Percentiles rank a stretch among this genome's conserved stretches.
Conservation (phyloP, 306 rosid species). For the Delonix regia region DNA sequence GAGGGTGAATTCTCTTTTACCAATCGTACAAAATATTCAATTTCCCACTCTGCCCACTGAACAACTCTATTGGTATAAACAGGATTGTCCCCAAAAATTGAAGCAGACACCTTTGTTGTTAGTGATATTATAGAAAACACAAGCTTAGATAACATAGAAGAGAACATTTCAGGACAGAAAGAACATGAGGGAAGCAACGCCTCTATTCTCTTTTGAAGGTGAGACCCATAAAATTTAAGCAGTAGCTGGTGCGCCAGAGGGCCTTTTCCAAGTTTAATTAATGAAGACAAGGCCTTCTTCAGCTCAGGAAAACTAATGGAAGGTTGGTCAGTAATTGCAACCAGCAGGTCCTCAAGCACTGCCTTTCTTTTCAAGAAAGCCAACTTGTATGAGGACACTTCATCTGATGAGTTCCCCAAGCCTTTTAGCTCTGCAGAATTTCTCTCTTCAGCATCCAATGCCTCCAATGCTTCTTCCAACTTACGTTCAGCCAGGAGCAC, state of each 20-base stretch:
- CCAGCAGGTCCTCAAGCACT: conserved; percentile 69
- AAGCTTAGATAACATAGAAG: conserved; percentile 76
- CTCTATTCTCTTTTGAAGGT: conserved; percentile 72
- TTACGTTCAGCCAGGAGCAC: conserved; percentile 84
- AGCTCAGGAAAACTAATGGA: conserved; percentile 63
- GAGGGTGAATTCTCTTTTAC: conserved; percentile 90
- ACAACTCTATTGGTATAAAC: conserved; percentile 85
- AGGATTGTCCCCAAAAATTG: conserved; percentile 87
- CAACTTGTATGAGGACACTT: conserved; percentile 59
- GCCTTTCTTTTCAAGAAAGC: conserved; percentile 69
- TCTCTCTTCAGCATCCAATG: conserved; percentile 84
- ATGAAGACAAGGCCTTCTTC: conserved; percentile 70
- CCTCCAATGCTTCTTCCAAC: conserved; percentile 90
- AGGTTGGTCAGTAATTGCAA: conserved; percentile 72
- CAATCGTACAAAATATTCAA: conserved; percentile 82
- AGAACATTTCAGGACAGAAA: conserved; percentile 77
- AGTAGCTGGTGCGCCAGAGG: conserved; percentile 75
- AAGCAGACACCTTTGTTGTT: conserved; percentile 76
- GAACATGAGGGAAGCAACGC: conserved; percentile 84
- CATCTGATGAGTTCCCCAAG: conserved; percentile 59
- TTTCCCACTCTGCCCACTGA: conserved; percentile 99
- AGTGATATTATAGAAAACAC: conserved; percentile 78
- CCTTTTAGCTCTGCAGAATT: conserved; percentile 62
- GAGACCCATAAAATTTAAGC: conserved; percentile 66
- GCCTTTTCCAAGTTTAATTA: conserved; percentile 90